Conservation (phyloP, 2,329 filamentous ascomycete species). For the Daldinia sp. region DNA sequence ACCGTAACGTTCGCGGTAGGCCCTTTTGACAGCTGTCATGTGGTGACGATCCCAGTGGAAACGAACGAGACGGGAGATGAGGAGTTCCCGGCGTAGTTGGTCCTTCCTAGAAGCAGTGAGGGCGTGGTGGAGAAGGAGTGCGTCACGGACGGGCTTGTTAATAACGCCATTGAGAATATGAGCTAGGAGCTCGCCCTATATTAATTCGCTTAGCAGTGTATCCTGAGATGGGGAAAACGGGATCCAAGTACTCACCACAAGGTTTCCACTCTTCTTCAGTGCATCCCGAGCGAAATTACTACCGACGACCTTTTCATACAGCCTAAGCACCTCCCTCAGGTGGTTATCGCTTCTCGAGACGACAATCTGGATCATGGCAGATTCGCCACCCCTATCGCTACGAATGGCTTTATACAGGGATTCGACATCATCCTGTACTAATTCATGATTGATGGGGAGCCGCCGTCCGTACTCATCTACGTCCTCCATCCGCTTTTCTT, state of each 20-base stretch:
- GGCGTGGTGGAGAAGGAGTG: constrained; percentile 90
- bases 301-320: constrained; percentile 79
- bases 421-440: constrained; percentile 78
- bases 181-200: constrained; percentile 89
- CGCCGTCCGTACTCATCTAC: constrained; percentile 72
- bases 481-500: constrained; percentile 87
- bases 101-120: constrained; percentile 80
- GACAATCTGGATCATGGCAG: constrained; percentile 86
- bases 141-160: constrained; percentile 93
- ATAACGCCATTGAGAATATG: constrained; percentile 97
- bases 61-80: constrained; percentile 88
- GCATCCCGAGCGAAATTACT: constrained; percentile 90
- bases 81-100: constrained; percentile 80
- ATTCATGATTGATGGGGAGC: constrained; percentile 67
- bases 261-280: constrained; percentile 87
- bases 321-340: constrained; percentile 79
- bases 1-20: constrained; percentile 83
- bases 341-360: constrained; percentile 84
- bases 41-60: constrained; percentile 93
- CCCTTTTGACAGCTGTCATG: constrained; percentile 80
- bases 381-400: constrained; percentile 85
- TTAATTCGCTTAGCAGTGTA: constrained; percentile 14
- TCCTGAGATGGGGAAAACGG: background rate
- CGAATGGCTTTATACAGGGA: constrained; percentile 76
- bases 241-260: constrained; percentile 77